Percentiles rank a stretch among this genome's conserved stretches.
Evolutionary conservation across 2,329 filamentous ascomycete species (phyloP).

Genomic region (Colletotrichum scovillei): DNA sequence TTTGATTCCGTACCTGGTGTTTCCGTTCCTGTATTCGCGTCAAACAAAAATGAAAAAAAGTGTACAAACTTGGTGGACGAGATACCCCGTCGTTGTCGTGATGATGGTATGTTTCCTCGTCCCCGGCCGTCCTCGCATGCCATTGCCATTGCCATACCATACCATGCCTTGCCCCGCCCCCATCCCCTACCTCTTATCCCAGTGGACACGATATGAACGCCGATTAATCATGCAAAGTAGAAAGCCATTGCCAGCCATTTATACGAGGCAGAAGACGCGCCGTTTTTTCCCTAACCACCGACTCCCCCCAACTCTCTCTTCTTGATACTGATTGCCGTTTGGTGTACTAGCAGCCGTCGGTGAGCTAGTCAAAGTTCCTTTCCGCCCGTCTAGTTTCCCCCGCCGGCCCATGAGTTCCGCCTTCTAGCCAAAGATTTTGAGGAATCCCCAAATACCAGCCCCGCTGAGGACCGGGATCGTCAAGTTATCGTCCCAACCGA

Average conservation of each 20-base stretch:
- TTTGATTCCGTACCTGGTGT: slow-evolving; percentile 2
- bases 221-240: slow-evolving; percentile 31
- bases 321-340: slow-evolving; percentile 17
- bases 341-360: slow-evolving; percentile 20
- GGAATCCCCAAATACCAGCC: slow-evolving; percentile 88
- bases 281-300: background rate
- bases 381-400: slow-evolving; percentile 13
- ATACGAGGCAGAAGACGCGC: slow-evolving; percentile 8
- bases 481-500: slow-evolving; percentile 96
- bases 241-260: slow-evolving; percentile 24
- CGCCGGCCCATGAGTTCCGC: background rate
- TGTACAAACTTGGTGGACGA: slow-evolving; percentile 13
- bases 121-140: slow-evolving; percentile 21
- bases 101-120: slow-evolving; percentile 29
- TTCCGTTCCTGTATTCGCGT: slow-evolving; percentile 18
- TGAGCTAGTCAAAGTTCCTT: slow-evolving; percentile 9
- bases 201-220: slow-evolving; percentile 26
- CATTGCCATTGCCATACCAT: background rate
- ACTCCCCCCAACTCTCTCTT: slow-evolving; percentile 10
- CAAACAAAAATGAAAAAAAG: background rate
- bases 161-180: slow-evolving; percentile 2
- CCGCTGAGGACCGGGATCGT: slow-evolving; percentile 95
- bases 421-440: slow-evolving; percentile 81
- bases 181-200: slow-evolving; percentile 4
- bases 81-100: slow-evolving; percentile 16